A percentile compares a stretch with the other conserved stretches of the same genome.
phyloP scores from a whole-genome alignment of 768 basidiomycete species.

The Phylloporus scabripes region DNA sequence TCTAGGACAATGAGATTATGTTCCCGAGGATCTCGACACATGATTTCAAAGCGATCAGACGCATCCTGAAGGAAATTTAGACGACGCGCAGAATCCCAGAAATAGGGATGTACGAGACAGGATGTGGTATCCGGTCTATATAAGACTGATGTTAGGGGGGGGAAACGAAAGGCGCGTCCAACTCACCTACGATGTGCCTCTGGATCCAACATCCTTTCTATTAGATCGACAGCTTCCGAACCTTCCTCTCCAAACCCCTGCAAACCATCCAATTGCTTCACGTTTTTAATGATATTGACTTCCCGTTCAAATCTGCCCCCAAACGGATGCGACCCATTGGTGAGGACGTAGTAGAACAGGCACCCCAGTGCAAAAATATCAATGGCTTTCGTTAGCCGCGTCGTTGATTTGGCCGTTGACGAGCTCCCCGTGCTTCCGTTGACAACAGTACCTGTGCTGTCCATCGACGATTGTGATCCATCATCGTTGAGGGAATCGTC shows the following conservation, averaged over 20 bases:
- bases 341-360: conserved; percentile 89
- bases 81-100: conserved; percentile 87
- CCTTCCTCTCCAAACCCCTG: conserved; percentile 90
- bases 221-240: conserved; percentile 81
- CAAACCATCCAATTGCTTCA: conserved; percentile 63
- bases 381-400: conserved; percentile 87
- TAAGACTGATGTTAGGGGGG: conserved; percentile 2
- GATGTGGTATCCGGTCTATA: conserved; percentile 79
- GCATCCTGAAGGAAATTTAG: conserved; percentile 95
- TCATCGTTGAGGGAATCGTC: conserved; percentile 68
- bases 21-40: conserved; percentile 89
- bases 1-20: conserved; percentile 72
- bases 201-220: conserved; percentile 70
- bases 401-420: conserved; percentile 31
- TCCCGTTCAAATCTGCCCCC: conserved; percentile 93
- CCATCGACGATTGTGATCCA: conserved; percentile 60
- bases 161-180: not conserved
- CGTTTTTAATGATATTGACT: conserved; percentile 84
- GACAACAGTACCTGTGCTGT: conserved; percentile 51
- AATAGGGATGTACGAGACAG: conserved; percentile 92
- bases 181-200: conserved; percentile 71
- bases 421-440: conserved; percentile 14
- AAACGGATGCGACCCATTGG: conserved; percentile 88
- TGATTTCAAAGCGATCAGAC: conserved; percentile 96
- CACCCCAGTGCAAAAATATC: conserved; percentile 97